Conservation (phyloP, 371 early-diverging fungal genomes). For the Zopfochytrium polystomum region DNA sequence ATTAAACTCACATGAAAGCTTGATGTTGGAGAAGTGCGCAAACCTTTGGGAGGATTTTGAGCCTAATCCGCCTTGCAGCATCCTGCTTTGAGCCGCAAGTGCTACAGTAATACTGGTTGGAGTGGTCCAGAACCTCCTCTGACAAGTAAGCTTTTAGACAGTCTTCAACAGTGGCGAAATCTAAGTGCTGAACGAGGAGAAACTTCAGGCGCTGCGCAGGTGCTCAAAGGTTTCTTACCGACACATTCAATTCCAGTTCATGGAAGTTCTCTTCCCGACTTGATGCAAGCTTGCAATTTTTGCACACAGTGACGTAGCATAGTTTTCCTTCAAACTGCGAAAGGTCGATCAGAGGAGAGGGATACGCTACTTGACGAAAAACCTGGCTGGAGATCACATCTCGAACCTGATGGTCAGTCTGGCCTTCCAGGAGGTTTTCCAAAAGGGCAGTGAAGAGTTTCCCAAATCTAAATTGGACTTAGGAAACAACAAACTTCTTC, state of each 20-base stretch:
- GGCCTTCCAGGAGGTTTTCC: constrained; percentile 10
- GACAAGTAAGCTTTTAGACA: constrained; percentile 4
- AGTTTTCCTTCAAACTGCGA: constrained; percentile 19
- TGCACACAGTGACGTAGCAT: constrained; percentile 16
- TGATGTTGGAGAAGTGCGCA: too few species aligned
- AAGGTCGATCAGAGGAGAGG: too few species aligned
- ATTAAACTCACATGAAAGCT: too few species aligned
- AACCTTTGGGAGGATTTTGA: constrained; percentile 3
- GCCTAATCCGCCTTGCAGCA: constrained; percentile 9
- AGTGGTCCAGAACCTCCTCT: constrained; percentile 12
- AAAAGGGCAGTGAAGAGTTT: constrained; percentile 15
- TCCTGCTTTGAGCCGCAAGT: constrained; percentile 8
- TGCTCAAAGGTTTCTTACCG: background rate
- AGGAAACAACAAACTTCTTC: too few species aligned
- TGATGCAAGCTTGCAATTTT: background rate
- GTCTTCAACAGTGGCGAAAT: background rate
- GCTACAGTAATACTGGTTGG: constrained; percentile 13
- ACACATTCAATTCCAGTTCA: constrained; percentile 14
- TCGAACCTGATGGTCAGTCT: constrained; percentile 1
- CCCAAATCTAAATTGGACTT: constrained; percentile 14
- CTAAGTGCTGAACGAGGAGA: too few species aligned
- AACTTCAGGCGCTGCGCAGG: background rate
- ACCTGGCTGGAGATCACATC: constrained; percentile 1
- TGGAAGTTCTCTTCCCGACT: constrained; percentile 5
- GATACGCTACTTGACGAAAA: too few species aligned